These are phyloP conservation scores for Pleurostoma richardsiae DNA, from an alignment of 2,329 filamentous ascomycete species.

Conservation along the genomic window DNA sequence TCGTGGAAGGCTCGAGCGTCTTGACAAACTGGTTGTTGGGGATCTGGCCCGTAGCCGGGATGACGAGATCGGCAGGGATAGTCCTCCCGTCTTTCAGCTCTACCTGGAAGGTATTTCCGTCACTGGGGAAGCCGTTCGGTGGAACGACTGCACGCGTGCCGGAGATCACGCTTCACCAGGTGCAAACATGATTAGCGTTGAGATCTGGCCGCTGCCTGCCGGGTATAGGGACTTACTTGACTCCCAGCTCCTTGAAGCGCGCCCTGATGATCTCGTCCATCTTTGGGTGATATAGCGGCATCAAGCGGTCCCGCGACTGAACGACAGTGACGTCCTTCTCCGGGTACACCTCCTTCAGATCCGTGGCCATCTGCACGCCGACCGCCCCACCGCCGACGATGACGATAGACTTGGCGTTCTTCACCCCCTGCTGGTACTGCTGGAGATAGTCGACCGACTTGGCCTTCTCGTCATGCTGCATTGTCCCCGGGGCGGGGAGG, in stretches of 20 bases:
- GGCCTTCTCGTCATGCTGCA: slow-evolving; percentile 24
- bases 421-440: slow-evolving; percentile 25
- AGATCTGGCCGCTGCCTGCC: no score
- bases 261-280: slow-evolving; percentile 30
- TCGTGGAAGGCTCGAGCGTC: slow-evolving; percentile 16
- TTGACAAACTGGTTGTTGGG: slow-evolving; percentile 36
- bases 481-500: slow-evolving; percentile 26
- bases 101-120: slow-evolving; percentile 14
- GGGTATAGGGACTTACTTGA: slow-evolving; percentile 17
- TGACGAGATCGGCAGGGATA: slow-evolving; percentile 33
- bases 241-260: slow-evolving; percentile 29
- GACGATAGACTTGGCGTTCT: slow-evolving; percentile 18
- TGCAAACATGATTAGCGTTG: neutral
- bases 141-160: slow-evolving; percentile 21
- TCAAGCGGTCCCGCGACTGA: slow-evolving; percentile 37
- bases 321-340: slow-evolving; percentile 40
- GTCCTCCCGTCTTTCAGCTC: slow-evolving; percentile 23
- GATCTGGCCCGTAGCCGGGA: slow-evolving; percentile 43
- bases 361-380: slow-evolving; percentile 43
- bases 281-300: slow-evolving; percentile 34
- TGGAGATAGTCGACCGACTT: slow-evolving; percentile 25
- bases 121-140: slow-evolving; percentile 13
- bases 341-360: slow-evolving; percentile 40
- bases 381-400: slow-evolving; percentile 42
- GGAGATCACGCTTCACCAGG: slow-evolving; percentile 16